Base-by-base conservation (phyloP, 2,329 filamentous ascomycete genomes). In the Nemania sp. region DNA sequence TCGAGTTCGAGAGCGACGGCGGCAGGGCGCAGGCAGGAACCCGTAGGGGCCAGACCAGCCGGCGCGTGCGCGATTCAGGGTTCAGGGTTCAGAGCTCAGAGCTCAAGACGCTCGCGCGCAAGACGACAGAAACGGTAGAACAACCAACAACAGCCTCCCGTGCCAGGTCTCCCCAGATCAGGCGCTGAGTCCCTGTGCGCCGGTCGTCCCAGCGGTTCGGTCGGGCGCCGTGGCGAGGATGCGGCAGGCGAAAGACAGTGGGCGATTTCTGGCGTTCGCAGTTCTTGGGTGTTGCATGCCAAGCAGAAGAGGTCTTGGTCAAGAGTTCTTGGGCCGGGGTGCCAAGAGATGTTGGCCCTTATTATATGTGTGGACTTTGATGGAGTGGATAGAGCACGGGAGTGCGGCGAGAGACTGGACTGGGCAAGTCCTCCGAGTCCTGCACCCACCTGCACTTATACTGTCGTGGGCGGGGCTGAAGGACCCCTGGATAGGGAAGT, bases 251-350 rank as follows among this genome's bases (percentile, higher is more conserved):
- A 30, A 43, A 54, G 28, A 53, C 31, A 17, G 49, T 61, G 50
- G 54, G 58, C 48, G 49, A 52, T 61, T 61, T 62, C 58, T 61
- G 59, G 57, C n/a, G n/a, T n/a, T n/a, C n/a, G n/a, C 57, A 52
- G 63, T 59, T 59, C 62, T 64, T 65, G 64, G 63, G 64, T 64
- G 61, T 65, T 62, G 64, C 64, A 68, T 67, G 66, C 64, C 61
- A 62, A 59, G 64, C 63, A 58, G 66, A 62, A 60, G 63, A 59
- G 60, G 61, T 61, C 63, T 65, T 65, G 66, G 64, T 61, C 61
- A 58, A 63, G 52, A 55, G 46, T 36, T 52, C 47, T 56, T 58
- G 56, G 52, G 62, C 56, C 59, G 55, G 63, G 58, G 41, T 61
- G 65, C 65, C 65, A 67, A 67, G 65, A 67, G 64, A 66, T 65